Conservation (phyloP, 495 filamentous ascomycete species). For the Xylaria cubensis region DNA sequence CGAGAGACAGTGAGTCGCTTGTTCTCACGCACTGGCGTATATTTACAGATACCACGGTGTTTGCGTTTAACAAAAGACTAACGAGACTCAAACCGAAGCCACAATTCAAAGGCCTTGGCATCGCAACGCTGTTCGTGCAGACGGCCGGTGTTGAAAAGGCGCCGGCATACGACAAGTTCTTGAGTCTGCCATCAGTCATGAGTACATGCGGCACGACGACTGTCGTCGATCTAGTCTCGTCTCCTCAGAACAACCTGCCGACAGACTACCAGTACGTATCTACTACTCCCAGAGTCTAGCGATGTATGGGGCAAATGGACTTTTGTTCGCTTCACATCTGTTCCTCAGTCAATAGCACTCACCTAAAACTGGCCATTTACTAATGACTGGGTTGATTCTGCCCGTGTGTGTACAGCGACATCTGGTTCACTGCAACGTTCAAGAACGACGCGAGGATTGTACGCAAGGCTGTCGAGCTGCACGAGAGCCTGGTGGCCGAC, state of each 20-base stretch:
- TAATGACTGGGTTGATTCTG: no score
- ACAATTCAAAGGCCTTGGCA: constrained; percentile 3
- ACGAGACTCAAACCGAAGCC: neutral
- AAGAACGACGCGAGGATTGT: constrained; percentile 40
- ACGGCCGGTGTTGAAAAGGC: constrained; percentile 27
- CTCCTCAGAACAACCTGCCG: neutral
- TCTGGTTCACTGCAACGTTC: constrained; percentile 40
- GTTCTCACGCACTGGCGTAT: no score
- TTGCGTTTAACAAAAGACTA: neutral
- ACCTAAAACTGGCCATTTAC: no score
- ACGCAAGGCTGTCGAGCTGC: constrained; percentile 30
- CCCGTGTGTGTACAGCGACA: constrained; percentile 25
- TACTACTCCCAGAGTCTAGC: no score
- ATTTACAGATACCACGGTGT: no score
- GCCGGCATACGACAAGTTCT: constrained; percentile 29
- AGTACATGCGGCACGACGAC: constrained; percentile 34
- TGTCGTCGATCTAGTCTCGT: constrained; percentile 25
- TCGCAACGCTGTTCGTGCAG: constrained; percentile 28
- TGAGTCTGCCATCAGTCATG: constrained; percentile 26
- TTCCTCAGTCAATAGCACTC: no score
- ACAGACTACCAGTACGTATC: constrained; percentile 17
- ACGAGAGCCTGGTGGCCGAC: constrained; percentile 34
- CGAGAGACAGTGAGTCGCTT: no score
- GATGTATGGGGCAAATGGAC: no score
- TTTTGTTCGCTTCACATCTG: no score